Evolutionary conservation across 1,284 basidiomycete species (phyloP), one percentile per base, ranked within the genome.

Genomic region (Ustilago lituana): DNA sequence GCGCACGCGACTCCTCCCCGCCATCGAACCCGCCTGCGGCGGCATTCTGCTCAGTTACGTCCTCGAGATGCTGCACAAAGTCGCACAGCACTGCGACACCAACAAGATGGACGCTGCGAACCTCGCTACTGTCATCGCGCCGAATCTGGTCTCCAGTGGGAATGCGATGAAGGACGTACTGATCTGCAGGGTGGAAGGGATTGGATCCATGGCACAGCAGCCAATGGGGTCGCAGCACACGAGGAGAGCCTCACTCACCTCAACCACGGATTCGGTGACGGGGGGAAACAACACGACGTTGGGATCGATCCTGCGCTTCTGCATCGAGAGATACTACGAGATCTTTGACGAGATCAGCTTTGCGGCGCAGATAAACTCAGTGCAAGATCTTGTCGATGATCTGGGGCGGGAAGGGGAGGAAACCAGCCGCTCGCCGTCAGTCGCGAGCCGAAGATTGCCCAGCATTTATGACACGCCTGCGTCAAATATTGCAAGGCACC

Each of bases 31-130:
- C 14, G 66, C 73, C 17, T 91, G 90, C 74, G 85, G 86, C n/a
- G 88, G 89, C 74, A 89, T 92, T 37, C 82, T 93, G 36, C 83
- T 93, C 11, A 89, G 87, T 66, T 86, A 88, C 66, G 83, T 91
- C 56, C 83, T 93, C 39, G 88, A 91, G 75, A 85, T 92, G 22
- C 84, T 92, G 65, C 89, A 93, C 68, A 88, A 91, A 58, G 88
- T 92, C 6, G 89, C 90, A 0, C 82, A 89, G 12, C 87, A 87
- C 14, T 85, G 88, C 0, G 83, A 85, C 1, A 83, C 82, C 4
- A 93, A 93, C 78, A 85, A 86, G 46, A 93, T 93, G 91, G 89
- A 91, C 75, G 89, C 90, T 20, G 86, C 89, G 70, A 93, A 93
- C 76, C 87, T 93, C 36, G 86, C 91, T 10, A 85, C 92, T 37